Base-by-base conservation (phyloP, 306 rosid species). In the Medicago ruthenica region DNA sequence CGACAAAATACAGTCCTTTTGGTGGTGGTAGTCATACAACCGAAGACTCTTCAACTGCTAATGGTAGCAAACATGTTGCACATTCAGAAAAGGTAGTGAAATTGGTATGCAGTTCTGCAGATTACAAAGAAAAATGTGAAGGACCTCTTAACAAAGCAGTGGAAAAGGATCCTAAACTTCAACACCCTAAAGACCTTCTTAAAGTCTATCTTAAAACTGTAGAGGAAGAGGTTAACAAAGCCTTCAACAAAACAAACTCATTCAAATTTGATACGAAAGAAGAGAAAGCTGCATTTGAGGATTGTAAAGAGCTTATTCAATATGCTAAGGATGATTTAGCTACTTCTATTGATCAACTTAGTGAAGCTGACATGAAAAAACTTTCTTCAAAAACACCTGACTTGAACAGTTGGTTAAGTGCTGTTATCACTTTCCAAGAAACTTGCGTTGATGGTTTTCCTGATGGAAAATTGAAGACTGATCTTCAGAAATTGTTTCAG, bases 371-470 rank as follows among this genome's bases (percentile, higher is more conserved):
- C 1, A 0, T 80, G 3, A 81, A 77, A 11, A 77, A 48, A 8
- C 42, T 89, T 7, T 4, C 84, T 13, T 1, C 73, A 0, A 79
- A 22, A 24, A 34, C 85, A 0, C 85, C 89, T n/a, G 88, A 86
- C 37, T 53, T 95, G 9, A 88, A 89, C 81, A 89, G 85, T 55
- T 95, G 97, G 97, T 70, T 95, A 0, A 95, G 99, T 71, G 98
- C 97, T 1, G 96, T 90, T 12, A 92, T 90, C 55, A 80, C 97
- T 15, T 95, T 89, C 80, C 92, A 83, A 21, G 87, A 89, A 9
- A 83, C 91, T 0, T 95, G 99, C 60, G 20, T 90, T 0, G 99
- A 95, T 54, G 99, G 97, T 17, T 90, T 92, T 39, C 87, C 91
- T 0, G 87, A 84, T 4, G 96, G 89, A 2, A 82, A 95, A 21